phyloP scores from a whole-genome alignment of 202 grass and related monocot species.

The Schoenoplectus triqueter region DNA sequence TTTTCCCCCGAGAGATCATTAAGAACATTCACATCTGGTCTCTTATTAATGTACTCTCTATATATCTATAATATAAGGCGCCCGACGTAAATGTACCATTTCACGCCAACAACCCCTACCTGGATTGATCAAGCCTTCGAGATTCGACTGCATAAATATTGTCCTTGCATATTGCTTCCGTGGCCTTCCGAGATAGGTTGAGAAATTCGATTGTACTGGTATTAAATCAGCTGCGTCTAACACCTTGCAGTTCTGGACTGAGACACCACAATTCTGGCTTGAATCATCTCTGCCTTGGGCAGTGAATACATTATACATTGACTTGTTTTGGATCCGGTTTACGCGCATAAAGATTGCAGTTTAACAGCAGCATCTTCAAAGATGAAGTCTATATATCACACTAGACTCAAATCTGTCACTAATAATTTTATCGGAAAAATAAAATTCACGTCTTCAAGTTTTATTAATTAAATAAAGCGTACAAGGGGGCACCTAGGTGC shows the following conservation, averaged over 20 bases:
- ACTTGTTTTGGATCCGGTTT: constrained; percentile 48
- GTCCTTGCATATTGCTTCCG: constrained; percentile 78
- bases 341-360: constrained; percentile 75
- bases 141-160: constrained; percentile 60
- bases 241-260: constrained; percentile 69
- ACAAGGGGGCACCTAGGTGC: too few relatives aligned
- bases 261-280: constrained; percentile 82
- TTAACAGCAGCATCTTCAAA: constrained; percentile 71
- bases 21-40: constrained; percentile 43
- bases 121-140: constrained; percentile 65
- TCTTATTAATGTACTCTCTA: constrained; percentile 83
- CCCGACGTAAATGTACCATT: constrained; percentile 67
- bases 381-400: constrained; percentile 56
- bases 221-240: constrained; percentile 64
- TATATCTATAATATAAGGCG: constrained; percentile 67
- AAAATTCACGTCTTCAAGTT: too few relatives aligned
- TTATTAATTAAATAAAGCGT: too few relatives aligned
- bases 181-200: constrained; percentile 59
- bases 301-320: constrained; percentile 56
- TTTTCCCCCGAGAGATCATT: too few relatives aligned
- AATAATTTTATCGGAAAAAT: too few relatives aligned
- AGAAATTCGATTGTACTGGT: constrained; percentile 48
- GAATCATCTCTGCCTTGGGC: constrained; percentile 72
- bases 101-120: constrained; percentile 59
- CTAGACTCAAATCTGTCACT: too few relatives aligned